Conservation (phyloP, 1,139 yeast genomes). For the Hyphopichia pseudoburtonii region DNA sequence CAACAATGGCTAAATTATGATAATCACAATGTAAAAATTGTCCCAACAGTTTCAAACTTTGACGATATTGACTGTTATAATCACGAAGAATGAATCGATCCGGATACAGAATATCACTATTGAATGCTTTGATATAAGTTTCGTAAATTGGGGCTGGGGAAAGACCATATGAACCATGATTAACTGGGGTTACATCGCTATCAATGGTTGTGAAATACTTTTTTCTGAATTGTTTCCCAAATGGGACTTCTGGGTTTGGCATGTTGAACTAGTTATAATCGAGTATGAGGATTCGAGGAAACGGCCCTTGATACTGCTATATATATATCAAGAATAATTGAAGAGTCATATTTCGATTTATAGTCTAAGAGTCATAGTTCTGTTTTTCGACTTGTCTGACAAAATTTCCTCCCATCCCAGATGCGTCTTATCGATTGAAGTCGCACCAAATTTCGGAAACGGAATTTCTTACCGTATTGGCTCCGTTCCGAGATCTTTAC, state of each 20-base stretch:
- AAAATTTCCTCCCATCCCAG: too few species aligned
- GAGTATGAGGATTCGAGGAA: too few species aligned
- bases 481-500: too few species aligned
- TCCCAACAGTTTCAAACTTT: conserved; percentile 25
- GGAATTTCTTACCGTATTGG: too few species aligned
- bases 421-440: too few species aligned
- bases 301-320: too few species aligned
- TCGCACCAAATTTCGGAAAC: too few species aligned
- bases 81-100: conserved; percentile 36
- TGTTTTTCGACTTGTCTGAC: too few species aligned
- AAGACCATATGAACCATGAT: conserved; percentile 58
- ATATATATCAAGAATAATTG: too few species aligned
- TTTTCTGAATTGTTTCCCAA: conserved; percentile 53
- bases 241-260: conserved; percentile 19
- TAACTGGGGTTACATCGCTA: conserved; percentile 38
- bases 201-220: conserved; percentile 41
- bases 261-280: background rate
- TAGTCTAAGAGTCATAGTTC: too few species aligned
- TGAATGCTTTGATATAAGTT: conserved; percentile 21
- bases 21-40: conserved; percentile 44
- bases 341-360: too few species aligned
- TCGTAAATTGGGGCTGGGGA: conserved; percentile 43
- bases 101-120: conserved; percentile 35
- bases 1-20: conserved; percentile 47
- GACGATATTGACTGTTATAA: conserved; percentile 22